phyloP scores from a whole-genome alignment of 306 rosid species.

The Cucurbita argyrosperma region DNA sequence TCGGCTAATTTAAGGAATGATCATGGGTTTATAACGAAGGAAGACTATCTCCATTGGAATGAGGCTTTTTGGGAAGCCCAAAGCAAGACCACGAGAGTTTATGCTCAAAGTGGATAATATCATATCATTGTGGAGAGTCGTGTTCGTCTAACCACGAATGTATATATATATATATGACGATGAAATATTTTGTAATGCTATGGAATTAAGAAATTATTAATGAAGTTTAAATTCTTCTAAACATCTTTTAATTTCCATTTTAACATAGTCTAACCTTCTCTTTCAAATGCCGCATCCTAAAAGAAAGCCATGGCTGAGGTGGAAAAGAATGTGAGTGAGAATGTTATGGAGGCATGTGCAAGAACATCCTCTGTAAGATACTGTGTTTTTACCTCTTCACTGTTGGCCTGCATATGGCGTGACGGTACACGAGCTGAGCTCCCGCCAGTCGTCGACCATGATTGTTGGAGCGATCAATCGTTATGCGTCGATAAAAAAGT shows the following conservation, averaged over 20 bases:
- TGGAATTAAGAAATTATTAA: neutral
- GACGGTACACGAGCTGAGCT: slow-evolving; percentile 12
- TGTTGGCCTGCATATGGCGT: slow-evolving; percentile 66
- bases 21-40: no score
- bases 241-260: neutral
- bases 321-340: slow-evolving; percentile 55
- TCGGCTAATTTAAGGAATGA: no score
- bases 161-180: no score
- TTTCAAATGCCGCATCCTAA: neutral
- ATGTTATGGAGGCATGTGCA: slow-evolving; percentile 79
- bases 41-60: no score
- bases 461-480: slow-evolving; percentile 56
- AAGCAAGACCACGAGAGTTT: no score
- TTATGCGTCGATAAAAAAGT: slow-evolving; percentile 61
- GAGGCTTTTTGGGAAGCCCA: no score
- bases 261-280: neutral
- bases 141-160: no score
- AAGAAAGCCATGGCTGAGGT: slow-evolving; percentile 82
- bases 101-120: no score
- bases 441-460: slow-evolving; percentile 31
- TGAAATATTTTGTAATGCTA: neutral
- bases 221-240: neutral
- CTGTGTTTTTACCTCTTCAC: slow-evolving; percentile 82
- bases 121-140: no score
- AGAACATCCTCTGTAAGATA: slow-evolving; percentile 43